These are phyloP conservation scores for Yarrowia hollandica DNA, from an alignment of 805 yeast species.

Conservation along the genomic window DNA sequence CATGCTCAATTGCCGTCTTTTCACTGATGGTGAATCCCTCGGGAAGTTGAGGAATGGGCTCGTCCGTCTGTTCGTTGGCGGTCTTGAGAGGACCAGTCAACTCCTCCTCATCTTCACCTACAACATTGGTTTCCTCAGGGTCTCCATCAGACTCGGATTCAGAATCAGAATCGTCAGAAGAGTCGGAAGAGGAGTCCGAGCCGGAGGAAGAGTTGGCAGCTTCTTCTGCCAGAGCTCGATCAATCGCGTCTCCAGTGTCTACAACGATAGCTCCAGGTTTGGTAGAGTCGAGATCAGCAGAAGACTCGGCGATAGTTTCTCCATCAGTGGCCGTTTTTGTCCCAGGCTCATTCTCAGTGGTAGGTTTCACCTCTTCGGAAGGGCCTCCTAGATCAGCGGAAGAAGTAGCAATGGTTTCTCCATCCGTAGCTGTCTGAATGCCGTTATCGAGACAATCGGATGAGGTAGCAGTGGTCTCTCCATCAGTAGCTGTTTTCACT, in stretches of 20 bases:
- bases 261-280: neutral
- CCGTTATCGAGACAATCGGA: neutral
- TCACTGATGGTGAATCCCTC: constrained; percentile 59
- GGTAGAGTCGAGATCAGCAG: neutral
- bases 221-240: constrained; percentile 13
- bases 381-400: neutral
- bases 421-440: neutral
- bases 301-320: neutral
- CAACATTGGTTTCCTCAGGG: neutral
- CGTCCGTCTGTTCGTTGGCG: constrained; percentile 67
- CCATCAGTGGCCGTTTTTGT: neutral
- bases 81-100: constrained; percentile 12
- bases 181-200: constrained; percentile 8
- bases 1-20: constrained; percentile 63
- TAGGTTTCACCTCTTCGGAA: too few relatives aligned
- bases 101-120: constrained; percentile 20
- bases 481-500: neutral
- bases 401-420: neutral
- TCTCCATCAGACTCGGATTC: constrained; percentile 17
- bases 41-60: constrained; percentile 66
- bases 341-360: neutral
- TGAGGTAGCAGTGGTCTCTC: neutral
- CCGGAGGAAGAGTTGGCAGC: neutral
- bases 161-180: constrained; percentile 2
- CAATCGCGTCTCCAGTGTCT: constrained; percentile 15